Conservation (phyloP, 2,329 filamentous ascomycete species). For the Didymella pomorum region DNA sequence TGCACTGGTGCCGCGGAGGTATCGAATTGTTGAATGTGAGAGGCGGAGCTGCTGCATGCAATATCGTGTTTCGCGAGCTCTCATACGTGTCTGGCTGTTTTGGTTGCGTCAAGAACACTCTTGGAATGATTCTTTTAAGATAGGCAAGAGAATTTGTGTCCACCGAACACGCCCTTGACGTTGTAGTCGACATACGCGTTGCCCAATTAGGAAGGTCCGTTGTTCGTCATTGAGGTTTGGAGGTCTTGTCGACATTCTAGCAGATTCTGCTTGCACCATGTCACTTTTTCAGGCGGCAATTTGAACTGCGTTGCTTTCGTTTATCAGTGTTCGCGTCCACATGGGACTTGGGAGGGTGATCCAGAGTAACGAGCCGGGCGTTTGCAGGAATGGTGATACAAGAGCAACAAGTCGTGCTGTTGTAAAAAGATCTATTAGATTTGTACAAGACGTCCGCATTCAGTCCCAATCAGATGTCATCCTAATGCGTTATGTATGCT, state of each 20-base stretch:
- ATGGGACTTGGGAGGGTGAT: no score
- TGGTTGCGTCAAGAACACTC: neutral
- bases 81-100: neutral
- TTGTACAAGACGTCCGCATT: slow-evolving; percentile 1
- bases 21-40: neutral
- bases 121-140: neutral
- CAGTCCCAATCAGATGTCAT: neutral
- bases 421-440: neutral
- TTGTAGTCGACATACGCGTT: slow-evolving; percentile 21
- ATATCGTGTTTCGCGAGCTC: neutral
- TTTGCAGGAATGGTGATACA: no score
- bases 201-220: slow-evolving; percentile 24
- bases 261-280: neutral
- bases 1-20: slow-evolving; percentile 1
- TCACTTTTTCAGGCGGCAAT: neutral
- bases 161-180: slow-evolving; percentile 12
- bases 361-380: no score
- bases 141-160: neutral
- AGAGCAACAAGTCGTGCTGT: no score
- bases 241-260: neutral
- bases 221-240: neutral
- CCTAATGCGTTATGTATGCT: neutral
- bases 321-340: no score
- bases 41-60: neutral
- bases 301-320: no score